These are phyloP conservation scores for Colletotrichum tropicicola DNA, from an alignment of 2,329 filamentous ascomycete genomes.

Conservation along the genomic window DNA sequence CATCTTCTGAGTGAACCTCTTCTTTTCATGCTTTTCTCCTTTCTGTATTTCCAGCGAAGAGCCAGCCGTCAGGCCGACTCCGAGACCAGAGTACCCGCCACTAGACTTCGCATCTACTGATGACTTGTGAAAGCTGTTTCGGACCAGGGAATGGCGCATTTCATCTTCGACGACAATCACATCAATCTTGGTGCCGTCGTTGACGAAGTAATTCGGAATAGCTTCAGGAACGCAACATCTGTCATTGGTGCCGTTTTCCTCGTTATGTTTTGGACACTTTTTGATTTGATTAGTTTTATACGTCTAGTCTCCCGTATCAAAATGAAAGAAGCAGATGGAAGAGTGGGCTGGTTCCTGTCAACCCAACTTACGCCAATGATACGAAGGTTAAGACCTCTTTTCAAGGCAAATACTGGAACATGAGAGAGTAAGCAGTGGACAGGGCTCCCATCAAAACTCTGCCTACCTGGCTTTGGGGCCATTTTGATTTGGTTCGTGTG, in stretches of 20 bases:
- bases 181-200: constrained; percentile 6
- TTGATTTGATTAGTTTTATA: no score
- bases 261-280: no score
- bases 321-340: no score
- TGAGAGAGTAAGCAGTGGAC: neutral
- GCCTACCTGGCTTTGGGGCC: constrained; percentile 3
- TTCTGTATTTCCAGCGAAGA: neutral
- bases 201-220: constrained; percentile 10
- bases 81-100: neutral
- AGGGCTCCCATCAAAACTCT: neutral
- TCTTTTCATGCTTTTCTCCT: neutral
- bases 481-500: constrained; percentile 2
- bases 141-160: neutral
- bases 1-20: neutral
- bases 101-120: neutral
- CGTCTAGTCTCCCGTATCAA: no score
- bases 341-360: no score
- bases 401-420: neutral
- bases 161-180: neutral
- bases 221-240: neutral
- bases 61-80: neutral
- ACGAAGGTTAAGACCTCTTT: neutral
- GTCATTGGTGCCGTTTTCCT: neutral
- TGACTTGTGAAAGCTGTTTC: constrained; percentile 3
- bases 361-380: neutral